phyloP scores from a whole-genome alignment of 1,284 basidiomycete genomes.

The Phellopilus nigrolimitatus region DNA sequence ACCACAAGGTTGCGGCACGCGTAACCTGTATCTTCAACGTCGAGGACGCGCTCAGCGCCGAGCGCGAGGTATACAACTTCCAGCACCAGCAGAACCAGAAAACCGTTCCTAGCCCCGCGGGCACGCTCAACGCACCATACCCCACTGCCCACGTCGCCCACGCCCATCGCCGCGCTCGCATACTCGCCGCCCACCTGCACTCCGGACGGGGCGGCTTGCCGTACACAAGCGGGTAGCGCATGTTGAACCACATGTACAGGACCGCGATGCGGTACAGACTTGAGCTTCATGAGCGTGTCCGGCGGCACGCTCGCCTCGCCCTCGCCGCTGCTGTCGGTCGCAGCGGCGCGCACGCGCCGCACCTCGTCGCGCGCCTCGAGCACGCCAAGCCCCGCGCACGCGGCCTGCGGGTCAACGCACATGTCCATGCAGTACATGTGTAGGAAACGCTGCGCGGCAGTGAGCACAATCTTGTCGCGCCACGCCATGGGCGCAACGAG shows the following conservation, averaged over 20 bases:
- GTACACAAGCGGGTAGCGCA: too few species aligned
- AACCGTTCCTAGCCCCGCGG: slow-evolving; percentile 14
- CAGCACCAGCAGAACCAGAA: slow-evolving; percentile 35
- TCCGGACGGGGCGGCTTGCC: too few species aligned
- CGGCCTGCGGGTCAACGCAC: slow-evolving; percentile 23
- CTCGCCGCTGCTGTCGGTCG: too few species aligned
- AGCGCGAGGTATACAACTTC: slow-evolving; percentile 39
- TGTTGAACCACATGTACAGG: too few species aligned
- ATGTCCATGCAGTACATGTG: too few species aligned
- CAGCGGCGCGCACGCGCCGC: slow-evolving; percentile 11
- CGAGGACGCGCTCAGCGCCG: slow-evolving; percentile 74
- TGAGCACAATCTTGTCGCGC: slow-evolving; percentile 25
- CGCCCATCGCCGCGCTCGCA: too few species aligned
- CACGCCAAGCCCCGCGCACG: slow-evolving; percentile 16
- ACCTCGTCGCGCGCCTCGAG: slow-evolving; percentile 23
- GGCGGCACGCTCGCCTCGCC: slow-evolving; percentile 15
- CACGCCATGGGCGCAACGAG: slow-evolving; percentile 26
- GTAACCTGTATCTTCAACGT: slow-evolving; percentile 86
- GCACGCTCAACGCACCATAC: slow-evolving; percentile 26
- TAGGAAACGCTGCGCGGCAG: too few species aligned
- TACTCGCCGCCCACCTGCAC: too few species aligned
- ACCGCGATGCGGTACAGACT: too few species aligned
- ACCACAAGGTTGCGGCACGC: slow-evolving; percentile 96
- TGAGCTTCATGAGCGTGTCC: slow-evolving; percentile 48
- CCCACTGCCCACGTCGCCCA: too few species aligned